Evolutionary conservation across 2,329 filamentous ascomycete genomes (phyloP).

Genomic region (Beauveria pseudobassiana): DNA sequence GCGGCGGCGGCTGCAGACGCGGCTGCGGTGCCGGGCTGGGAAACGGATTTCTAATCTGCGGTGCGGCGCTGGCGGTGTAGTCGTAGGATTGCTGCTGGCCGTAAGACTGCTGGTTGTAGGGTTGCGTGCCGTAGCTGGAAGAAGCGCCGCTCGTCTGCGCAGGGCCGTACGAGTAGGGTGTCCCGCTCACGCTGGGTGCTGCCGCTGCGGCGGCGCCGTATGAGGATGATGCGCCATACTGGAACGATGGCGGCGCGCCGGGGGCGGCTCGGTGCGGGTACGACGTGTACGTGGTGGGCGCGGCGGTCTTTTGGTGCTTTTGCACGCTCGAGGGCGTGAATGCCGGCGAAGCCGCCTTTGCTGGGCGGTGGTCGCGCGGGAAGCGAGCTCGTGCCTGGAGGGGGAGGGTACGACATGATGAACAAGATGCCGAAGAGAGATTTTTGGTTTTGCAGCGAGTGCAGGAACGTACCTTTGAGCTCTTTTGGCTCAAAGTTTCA

Average conservation of each 20-base stretch:
- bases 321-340: slow-evolving; percentile 36
- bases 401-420: slow-evolving; percentile 81
- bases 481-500: slow-evolving; percentile 1
- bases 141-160: slow-evolving; percentile 19
- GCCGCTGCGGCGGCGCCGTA: slow-evolving; percentile 14
- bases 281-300: slow-evolving; percentile 5
- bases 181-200: slow-evolving; percentile 18
- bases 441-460: slow-evolving; percentile 11
- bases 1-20: slow-evolving; percentile 17
- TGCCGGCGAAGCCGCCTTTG: slow-evolving; percentile 35
- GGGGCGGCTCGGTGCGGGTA: slow-evolving; percentile 8
- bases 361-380: slow-evolving; percentile 66
- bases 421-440: slow-evolving; percentile 33
- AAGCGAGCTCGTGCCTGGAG: slow-evolving; percentile 63
- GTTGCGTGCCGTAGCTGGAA: too few species aligned
- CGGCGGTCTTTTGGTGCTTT: slow-evolving; percentile 3
- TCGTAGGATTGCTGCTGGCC: slow-evolving; percentile 23
- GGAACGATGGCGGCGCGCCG: background rate
- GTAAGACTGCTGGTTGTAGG: slow-evolving; percentile 26
- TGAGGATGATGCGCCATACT: background rate
- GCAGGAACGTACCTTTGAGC: slow-evolving; percentile 12
- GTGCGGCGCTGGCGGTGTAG: slow-evolving; percentile 40
- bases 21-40: slow-evolving; percentile 44
- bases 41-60: slow-evolving; percentile 77
- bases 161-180: slow-evolving; percentile 28